Evolutionary conservation across 2,329 filamentous ascomycete species (phyloP).

Genomic region (Coleophoma eucalyptorum): DNA sequence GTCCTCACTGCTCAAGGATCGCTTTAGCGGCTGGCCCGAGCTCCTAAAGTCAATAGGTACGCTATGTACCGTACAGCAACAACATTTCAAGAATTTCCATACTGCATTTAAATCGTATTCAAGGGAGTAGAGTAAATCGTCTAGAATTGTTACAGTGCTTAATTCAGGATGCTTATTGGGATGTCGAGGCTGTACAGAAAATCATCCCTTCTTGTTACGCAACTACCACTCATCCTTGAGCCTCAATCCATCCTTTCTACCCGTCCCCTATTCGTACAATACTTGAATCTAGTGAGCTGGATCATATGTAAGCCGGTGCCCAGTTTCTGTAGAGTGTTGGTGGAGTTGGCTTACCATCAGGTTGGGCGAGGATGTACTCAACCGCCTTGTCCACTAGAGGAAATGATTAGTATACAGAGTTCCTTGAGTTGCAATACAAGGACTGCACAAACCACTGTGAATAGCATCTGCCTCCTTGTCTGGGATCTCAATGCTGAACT

Average conservation of each 20-base stretch:
- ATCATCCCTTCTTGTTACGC: constrained; percentile 11
- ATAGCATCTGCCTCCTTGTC: constrained; percentile 77
- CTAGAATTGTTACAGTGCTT: constrained; percentile 30
- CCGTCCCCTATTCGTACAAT: constrained; percentile 22
- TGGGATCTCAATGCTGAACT: constrained; percentile 75
- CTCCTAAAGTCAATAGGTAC: background rate
- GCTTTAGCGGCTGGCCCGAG: background rate
- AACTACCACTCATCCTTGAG: constrained; percentile 8
- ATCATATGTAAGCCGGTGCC: constrained; percentile 6
- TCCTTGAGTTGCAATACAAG: background rate
- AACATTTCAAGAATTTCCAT: background rate
- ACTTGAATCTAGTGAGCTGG: constrained; percentile 25
- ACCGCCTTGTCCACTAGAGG: constrained; percentile 68
- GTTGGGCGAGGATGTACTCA: constrained; percentile 70
- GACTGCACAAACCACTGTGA: constrained; percentile 61
- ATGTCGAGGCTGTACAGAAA: constrained; percentile 24
- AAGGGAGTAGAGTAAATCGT: constrained; percentile 23
- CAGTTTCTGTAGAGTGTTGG: background rate
- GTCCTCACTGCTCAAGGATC: background rate
- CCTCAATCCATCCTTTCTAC: constrained; percentile 5
- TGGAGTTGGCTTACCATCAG: constrained; percentile 57
- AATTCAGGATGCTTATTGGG: constrained; percentile 23
- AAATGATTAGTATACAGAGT: constrained; percentile 17
- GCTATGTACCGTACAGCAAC: background rate
- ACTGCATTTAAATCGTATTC: background rate